A percentile compares a stretch with the other conserved stretches of the same genome.
These are phyloP conservation scores for Leucoagaricus sp. DNA, from an alignment of 1,284 basidiomycete species.

Conservation along the genomic window DNA sequence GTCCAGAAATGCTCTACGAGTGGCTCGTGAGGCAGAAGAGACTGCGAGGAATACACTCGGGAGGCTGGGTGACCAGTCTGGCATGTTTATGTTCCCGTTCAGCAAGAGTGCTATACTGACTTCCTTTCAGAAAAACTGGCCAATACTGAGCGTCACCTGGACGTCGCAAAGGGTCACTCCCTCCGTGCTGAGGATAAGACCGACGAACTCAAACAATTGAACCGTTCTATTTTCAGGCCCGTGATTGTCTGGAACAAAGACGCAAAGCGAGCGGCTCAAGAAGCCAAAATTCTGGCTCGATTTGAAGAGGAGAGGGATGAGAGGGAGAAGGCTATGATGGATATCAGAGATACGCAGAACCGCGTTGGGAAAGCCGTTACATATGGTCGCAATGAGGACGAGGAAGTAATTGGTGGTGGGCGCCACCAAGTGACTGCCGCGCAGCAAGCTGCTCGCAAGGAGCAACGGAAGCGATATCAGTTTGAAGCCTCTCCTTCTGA, in stretches of 20 bases:
- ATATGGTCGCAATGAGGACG: constrained; percentile 50
- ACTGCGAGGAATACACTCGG: constrained; percentile 86
- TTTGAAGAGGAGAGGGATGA: constrained; percentile 90
- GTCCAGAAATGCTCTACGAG: constrained; percentile 89
- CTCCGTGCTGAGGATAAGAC: constrained; percentile 91
- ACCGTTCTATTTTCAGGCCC: constrained; percentile 93
- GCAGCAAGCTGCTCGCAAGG: constrained; percentile 54
- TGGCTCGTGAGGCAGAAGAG: constrained; percentile 96
- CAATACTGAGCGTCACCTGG: constrained; percentile 95
- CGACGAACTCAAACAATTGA: constrained; percentile 91
- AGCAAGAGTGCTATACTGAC: constrained; percentile 12
- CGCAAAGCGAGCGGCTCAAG: constrained; percentile 86
- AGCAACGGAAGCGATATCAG: constrained; percentile 85
- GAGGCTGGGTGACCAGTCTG: constrained; percentile 94
- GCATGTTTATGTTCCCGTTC: constrained; percentile 47
- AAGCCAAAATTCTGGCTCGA: constrained; percentile 84
- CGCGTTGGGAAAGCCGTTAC: constrained; percentile 79
- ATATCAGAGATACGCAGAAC: constrained; percentile 86
- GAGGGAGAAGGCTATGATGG: constrained; percentile 82
- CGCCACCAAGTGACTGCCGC: constrained; percentile 48
- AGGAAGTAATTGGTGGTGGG: constrained; percentile 44
- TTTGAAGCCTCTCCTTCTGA: constrained; percentile 97
- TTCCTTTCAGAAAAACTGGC: constrained; percentile 75
- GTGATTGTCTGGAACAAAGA: constrained; percentile 92
- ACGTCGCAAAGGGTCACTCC: constrained; percentile 91